phyloP scores from a whole-genome alignment of 1,284 basidiomycete species.

The Schizophyllum commune region DNA sequence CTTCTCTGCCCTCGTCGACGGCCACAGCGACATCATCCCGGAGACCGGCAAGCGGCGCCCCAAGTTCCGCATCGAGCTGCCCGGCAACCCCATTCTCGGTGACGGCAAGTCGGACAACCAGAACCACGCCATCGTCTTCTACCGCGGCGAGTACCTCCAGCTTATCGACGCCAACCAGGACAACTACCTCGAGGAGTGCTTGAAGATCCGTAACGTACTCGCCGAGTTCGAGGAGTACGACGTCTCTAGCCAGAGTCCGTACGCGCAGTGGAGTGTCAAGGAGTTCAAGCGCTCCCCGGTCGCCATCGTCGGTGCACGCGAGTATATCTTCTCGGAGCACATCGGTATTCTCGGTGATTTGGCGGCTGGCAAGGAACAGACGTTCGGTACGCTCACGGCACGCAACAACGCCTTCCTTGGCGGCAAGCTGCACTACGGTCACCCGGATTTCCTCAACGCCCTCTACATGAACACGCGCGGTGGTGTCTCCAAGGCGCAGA shows the following conservation, averaged over 20 bases:
- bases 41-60: constrained; percentile 86
- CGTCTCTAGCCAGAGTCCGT: constrained; percentile 83
- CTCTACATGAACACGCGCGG: constrained; percentile 98
- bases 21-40: constrained; percentile 92
- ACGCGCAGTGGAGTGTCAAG: constrained; percentile 80
- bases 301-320: constrained; percentile 96
- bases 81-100: constrained; percentile 97
- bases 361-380: constrained; percentile 98
- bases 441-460: constrained; percentile 98
- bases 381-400: constrained; percentile 95
- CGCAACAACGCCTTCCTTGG: constrained; percentile 96
- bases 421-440: constrained; percentile 98
- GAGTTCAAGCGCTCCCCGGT: constrained; percentile 84
- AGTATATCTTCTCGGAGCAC: constrained; percentile 99
- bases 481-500: constrained; percentile 98
- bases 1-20: constrained; percentile 95
- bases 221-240: constrained; percentile 96
- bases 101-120: constrained; percentile 99
- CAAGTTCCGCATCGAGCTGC: constrained; percentile 98
- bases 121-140: constrained; percentile 99
- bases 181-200: constrained; percentile 98
- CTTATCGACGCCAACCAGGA: constrained; percentile 99
- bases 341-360: constrained; percentile 99
- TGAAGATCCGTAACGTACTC: constrained; percentile 98
- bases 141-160: constrained; percentile 97